phyloP scores from a whole-genome alignment of 2,329 filamentous ascomycete species.

The Monilinia aucupariae region DNA sequence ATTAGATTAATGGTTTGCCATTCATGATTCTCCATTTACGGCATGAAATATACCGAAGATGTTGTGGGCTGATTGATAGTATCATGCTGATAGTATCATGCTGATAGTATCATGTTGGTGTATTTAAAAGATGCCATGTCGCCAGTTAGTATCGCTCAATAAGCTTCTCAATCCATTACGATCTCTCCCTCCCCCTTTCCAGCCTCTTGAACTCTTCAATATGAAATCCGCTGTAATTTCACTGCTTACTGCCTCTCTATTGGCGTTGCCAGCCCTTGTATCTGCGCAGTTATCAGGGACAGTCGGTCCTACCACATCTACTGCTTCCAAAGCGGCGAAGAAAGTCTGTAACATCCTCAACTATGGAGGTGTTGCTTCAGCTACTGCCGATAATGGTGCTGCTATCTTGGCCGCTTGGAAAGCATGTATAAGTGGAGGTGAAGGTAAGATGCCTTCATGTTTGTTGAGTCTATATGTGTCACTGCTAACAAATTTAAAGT shows the following conservation, averaged over 20 bases:
- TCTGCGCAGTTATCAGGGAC: conserved; percentile 25
- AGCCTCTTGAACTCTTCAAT: not conserved
- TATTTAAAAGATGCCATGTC: not conserved
- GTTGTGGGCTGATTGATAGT: not conserved
- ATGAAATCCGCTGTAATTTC: conserved; percentile 21
- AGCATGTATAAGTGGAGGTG: conserved; percentile 42
- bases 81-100: not conserved
- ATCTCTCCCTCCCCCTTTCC: not conserved
- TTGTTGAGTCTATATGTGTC: not conserved
- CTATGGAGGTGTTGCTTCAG: conserved; percentile 44
- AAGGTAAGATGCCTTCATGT: conserved; percentile 20
- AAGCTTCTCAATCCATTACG: not conserved
- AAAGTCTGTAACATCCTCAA: conserved; percentile 42
- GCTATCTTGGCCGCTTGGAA: conserved; percentile 41
- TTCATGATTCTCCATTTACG: not conserved
- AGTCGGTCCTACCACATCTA: conserved; percentile 30
- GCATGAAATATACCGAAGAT: conserved; percentile 2
- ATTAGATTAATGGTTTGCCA: not conserved
- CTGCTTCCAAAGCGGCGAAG: conserved; percentile 25
- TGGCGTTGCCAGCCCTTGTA: conserved; percentile 17
- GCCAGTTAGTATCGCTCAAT: not conserved
- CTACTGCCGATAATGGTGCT: conserved; percentile 41
- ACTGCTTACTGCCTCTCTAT: conserved; percentile 11
- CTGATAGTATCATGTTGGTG: not conserved
- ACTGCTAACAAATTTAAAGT: conserved; percentile 13